Percentiles rank a stretch among this genome's conserved stretches.
These are phyloP conservation scores for Gnaphalium uliginosum DNA, from an alignment of 129 eudicot genomes.

Conservation along the genomic window DNA sequence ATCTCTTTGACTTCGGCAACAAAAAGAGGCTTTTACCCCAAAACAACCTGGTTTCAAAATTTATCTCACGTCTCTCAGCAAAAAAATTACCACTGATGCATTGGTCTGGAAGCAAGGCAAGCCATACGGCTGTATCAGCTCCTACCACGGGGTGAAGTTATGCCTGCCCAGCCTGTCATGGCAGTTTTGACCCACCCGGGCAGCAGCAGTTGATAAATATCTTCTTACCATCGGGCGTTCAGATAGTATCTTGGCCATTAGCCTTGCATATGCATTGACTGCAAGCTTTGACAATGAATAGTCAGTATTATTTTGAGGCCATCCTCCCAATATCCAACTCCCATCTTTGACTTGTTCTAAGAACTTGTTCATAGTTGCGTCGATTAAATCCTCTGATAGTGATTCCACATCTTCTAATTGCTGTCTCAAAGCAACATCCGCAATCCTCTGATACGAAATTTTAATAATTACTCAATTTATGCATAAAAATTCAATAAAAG, in stretches of 20 bases:
- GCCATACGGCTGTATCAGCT: conserved; percentile 96
- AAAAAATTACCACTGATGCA: conserved; percentile 71
- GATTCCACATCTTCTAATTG: conserved; percentile 58
- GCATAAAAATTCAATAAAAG: background rate
- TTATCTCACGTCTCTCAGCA: conserved; percentile 87
- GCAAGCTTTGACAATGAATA: conserved; percentile 91
- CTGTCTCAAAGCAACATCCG: conserved; percentile 54
- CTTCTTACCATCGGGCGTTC: conserved; percentile 61
- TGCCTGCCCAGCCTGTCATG: conserved; percentile 88
- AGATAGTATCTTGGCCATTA: conserved; percentile 46
- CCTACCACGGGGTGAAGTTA: conserved; percentile 75
- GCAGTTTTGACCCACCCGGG: conserved; percentile 98
- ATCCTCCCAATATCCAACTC: conserved; percentile 73
- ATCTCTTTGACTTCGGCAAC: background rate
- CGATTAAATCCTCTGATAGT: conserved; percentile 74
- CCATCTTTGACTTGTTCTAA: conserved; percentile 86
- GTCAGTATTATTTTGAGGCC: conserved; percentile 89
- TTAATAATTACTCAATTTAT: background rate
- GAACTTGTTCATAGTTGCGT: conserved; percentile 55
- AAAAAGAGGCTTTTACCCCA: background rate
- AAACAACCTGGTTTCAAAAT: conserved; percentile 30
- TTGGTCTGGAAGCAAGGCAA: conserved; percentile 65
- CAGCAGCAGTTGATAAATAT: conserved; percentile 76
- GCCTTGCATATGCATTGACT: conserved; percentile 68
- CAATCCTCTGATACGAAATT: conserved; percentile 54